Evolutionary conservation across 2,329 filamentous ascomycete species (phyloP), one percentile per base, ranked within the genome.

Genomic region (Ophiostoma sp.): DNA sequence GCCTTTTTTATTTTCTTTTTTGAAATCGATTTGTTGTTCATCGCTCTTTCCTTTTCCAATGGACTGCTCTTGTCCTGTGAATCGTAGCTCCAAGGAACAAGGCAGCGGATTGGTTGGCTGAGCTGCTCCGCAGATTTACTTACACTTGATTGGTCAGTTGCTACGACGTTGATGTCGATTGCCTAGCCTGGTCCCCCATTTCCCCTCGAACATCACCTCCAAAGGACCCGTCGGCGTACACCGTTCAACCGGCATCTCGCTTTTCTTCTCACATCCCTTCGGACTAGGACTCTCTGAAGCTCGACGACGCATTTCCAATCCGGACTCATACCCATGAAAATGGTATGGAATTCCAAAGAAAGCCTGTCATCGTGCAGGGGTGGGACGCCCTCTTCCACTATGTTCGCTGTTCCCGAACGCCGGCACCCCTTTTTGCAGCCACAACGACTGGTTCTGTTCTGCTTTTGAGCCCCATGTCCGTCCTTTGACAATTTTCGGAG

Each of bases 331-430:
- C n/a, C 61, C 22, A 45, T 22, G n/a, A 5, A 66, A 17, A 17
- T 45, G 45, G 31, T 7, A 12, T 5, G 9, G 52, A 61, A 50
- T 2, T 6, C 33, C 36, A 59, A 33, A 69, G 50, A 72, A 72
- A 52, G 71, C 71, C 61, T 68, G 70, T 45, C 70, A 57, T 66
- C 57, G 31, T 71, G 57, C 69, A 71, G 55, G 69, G 50, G 22
- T 31, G 55, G 12, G 15, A 55, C 48, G 39, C 36, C 28, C 25
- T 36, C 22, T 64, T 36, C 28, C n/a, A 28, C 8, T 11, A 42
- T 25, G n/a, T 17, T 66, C 36, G 61, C 22, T 57, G 2, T 71
- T 71, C 15, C 69, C 69, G 36, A 33, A 33, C n/a, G 3, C 52
- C 33, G 36, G 25, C 36, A n/a, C 7, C 31, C 52, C n/a, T 45